Evolutionary conservation across 768 basidiomycete genomes (phyloP).

Genomic region (Tephrocybe sp.): DNA sequence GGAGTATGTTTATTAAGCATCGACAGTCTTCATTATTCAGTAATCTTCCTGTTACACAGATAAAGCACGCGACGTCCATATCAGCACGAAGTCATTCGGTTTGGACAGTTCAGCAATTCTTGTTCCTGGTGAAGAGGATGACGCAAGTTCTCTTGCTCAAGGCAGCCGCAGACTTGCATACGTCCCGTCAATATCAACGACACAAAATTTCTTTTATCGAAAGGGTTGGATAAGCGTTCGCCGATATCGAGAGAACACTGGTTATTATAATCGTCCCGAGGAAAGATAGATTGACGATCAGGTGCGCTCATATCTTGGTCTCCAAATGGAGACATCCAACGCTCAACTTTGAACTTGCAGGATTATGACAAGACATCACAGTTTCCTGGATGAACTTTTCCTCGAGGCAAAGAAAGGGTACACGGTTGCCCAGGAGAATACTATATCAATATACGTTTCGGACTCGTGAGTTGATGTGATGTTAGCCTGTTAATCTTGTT

Average conservation of each 20-base stretch:
- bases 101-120: slow-evolving; percentile 21
- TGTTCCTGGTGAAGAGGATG: slow-evolving; percentile 25
- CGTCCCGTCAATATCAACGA: slow-evolving; percentile 28
- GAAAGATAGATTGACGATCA: slow-evolving; percentile 51
- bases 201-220: slow-evolving; percentile 31
- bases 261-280: slow-evolving; percentile 6
- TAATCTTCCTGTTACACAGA: slow-evolving; percentile 19
- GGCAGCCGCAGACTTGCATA: slow-evolving; percentile 26
- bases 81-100: slow-evolving; percentile 37
- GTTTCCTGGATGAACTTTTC: slow-evolving; percentile 36
- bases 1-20: slow-evolving; percentile 35
- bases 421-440: slow-evolving; percentile 32
- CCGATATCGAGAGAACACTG: slow-evolving; percentile 9
- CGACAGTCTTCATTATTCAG: background rate
- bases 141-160: slow-evolving; percentile 9
- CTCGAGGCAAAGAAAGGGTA: slow-evolving; percentile 41
- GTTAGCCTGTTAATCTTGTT: background rate
- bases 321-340: too few relatives aligned
- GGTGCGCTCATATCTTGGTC: slow-evolving; percentile 48
- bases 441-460: slow-evolving; percentile 41
- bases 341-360: too few relatives aligned
- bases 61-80: slow-evolving; percentile 42
- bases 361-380: slow-evolving; percentile 39
- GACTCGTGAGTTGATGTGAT: slow-evolving; percentile 27
- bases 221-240: slow-evolving; percentile 26